A percentile compares a stretch with the other conserved stretches of the same genome.
Evolutionary conservation across 2,329 filamentous ascomycete species (phyloP).

Genomic region (Cercospora sojina): DNA sequence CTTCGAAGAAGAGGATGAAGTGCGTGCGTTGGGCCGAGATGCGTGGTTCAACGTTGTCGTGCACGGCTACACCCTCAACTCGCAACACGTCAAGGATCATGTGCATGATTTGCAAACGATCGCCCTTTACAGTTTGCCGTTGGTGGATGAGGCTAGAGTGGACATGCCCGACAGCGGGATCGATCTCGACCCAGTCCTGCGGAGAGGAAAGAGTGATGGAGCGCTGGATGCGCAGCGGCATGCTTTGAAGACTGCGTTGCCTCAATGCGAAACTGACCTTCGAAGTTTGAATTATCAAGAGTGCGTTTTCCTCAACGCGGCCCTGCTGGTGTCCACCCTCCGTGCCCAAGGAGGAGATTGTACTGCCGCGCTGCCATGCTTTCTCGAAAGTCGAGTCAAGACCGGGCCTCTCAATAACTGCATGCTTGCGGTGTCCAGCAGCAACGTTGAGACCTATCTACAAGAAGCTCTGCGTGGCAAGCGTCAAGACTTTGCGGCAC

Average conservation of each 20-base stretch:
- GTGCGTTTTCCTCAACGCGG: conserved; percentile 86
- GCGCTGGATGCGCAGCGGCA: conserved; percentile 79
- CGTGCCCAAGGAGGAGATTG: conserved; percentile 85
- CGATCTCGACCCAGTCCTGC: conserved; percentile 89
- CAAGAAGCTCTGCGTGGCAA: conserved; percentile 69
- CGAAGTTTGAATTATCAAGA: conserved; percentile 83
- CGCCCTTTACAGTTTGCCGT: conserved; percentile 79
- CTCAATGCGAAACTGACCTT: conserved; percentile 74
- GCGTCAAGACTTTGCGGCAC: conserved; percentile 79
- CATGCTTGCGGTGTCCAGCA: conserved; percentile 62
- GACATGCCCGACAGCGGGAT: conserved; percentile 95
- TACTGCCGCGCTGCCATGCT: conserved; percentile 85
- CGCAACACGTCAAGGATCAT: conserved; percentile 70
- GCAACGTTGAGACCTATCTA: conserved; percentile 77
- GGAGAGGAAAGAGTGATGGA: conserved; percentile 78
- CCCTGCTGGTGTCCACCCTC: conserved; percentile 83
- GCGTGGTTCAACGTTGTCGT: conserved; percentile 98
- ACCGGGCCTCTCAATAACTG: conserved; percentile 60
- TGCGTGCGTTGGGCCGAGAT: conserved; percentile 68
- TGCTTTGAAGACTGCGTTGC: conserved; percentile 69
- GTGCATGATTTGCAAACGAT: conserved; percentile 76
- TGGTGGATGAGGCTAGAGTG: conserved; percentile 83
- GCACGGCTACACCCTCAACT: conserved; percentile 79
- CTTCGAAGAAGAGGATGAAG: conserved; percentile 51
- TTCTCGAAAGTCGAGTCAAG: conserved; percentile 82